These are phyloP conservation scores for Cyclotella kingstonii DNA, from an alignment of 108 stramenopile species.

Conservation along the genomic window DNA sequence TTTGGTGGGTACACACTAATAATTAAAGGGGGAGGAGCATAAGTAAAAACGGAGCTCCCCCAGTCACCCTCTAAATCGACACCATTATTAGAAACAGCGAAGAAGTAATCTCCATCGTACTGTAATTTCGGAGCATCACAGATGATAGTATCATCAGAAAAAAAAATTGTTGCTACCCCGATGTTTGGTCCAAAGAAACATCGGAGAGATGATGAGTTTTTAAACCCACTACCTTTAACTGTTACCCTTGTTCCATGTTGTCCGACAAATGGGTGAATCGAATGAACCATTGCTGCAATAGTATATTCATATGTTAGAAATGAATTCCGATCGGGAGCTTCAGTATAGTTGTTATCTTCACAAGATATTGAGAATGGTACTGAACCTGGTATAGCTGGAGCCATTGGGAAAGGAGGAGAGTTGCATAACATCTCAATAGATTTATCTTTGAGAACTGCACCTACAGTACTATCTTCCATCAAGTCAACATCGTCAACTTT, in stretches of 20 bases:
- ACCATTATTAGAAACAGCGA: slow-evolving; percentile 13
- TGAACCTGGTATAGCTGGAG: background rate
- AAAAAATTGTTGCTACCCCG: background rate
- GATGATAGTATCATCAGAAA: background rate
- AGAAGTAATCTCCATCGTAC: background rate
- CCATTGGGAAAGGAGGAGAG: background rate
- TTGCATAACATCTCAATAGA: background rate
- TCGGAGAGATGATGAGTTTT: background rate
- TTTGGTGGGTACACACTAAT: background rate
- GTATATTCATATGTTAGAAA: slow-evolving; percentile 1
- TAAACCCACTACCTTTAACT: background rate
- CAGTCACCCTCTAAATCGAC: slow-evolving; percentile 5
- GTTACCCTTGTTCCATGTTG: background rate
- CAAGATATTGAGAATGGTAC: background rate
- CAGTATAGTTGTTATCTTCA: background rate
- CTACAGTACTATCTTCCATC: background rate
- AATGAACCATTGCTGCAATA: background rate
- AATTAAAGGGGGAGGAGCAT: slow-evolving; percentile 3
- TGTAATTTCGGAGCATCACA: background rate
- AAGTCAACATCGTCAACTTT: background rate
- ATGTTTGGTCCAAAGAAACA: slow-evolving; percentile 1
- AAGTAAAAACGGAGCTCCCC: background rate
- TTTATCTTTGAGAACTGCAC: no score
- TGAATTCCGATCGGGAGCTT: background rate
- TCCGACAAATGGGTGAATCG: background rate